Base-by-base conservation (phyloP, 2,329 filamentous ascomycete genomes). In the Claviceps humidiphila region DNA sequence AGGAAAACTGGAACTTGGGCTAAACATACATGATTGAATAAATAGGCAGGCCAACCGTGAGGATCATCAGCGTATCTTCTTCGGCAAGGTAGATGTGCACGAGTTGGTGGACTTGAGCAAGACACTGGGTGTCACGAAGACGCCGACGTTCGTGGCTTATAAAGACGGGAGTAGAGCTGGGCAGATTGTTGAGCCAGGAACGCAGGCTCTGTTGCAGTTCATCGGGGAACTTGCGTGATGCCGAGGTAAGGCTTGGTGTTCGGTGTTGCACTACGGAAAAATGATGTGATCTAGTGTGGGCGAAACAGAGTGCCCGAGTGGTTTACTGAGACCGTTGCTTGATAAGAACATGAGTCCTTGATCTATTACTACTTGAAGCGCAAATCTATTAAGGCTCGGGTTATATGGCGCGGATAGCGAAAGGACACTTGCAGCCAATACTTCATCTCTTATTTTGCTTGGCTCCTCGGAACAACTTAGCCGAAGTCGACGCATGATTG, bases 81-180 rank as follows among this genome's bases (percentile, higher is more conserved):
- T 54, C 34, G 45, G 26, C 5, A 51, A 54, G 30, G n/a, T 54
- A 5, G 52, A 54, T 16, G 52, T 54, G 22, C 45, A 54, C 26
- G 49, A 49, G 46, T 17, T 49, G 16, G 16, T 13, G 16, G 39
- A 3, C 11, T 41, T 54, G 34, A 37, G 45, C 17, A n/a, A 13
- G 22, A 34, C 42, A 14, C 7, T 41, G 20, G 45, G 45, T 3
- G 44, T 54, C 9, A 49, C 45, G 20, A 45, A 17, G 4, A 51
- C 49, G 20, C 52, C 52, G 1, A 51, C 52, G 3, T 54, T 51
- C 41, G 7, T 49, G 17, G 17, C 38, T 6, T 54, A 51, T 17
- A 54, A 46, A 37, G 42, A 24, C 39, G 52, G 52, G 3, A 13
- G 24, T 8, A 49, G 37, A 41, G 34, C 17, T 6, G 40, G 20